These are phyloP conservation scores for Picea glauca DNA, from an alignment of 75 land plant genomes.

Conservation along the genomic window DNA sequence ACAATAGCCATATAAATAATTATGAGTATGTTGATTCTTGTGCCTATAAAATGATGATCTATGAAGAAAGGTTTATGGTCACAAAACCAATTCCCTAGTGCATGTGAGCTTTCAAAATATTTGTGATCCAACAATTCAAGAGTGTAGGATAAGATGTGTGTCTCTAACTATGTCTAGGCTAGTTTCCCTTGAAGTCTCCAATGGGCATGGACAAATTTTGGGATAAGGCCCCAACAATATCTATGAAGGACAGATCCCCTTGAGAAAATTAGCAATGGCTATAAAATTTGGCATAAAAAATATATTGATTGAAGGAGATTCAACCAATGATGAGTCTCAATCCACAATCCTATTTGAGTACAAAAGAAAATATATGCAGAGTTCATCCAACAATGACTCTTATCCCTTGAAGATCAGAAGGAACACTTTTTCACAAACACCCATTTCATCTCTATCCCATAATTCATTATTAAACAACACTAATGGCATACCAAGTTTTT, in stretches of 20 bases:
- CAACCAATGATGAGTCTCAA: neutral
- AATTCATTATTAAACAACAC: neutral
- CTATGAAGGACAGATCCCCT: too few species aligned
- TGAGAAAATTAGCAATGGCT: too few species aligned
- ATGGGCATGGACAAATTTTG: too few species aligned
- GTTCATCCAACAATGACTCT: neutral
- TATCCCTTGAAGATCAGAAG: neutral
- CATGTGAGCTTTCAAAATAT: neutral
- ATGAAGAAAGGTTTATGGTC: neutral
- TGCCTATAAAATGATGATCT: neutral
- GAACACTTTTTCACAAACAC: neutral
- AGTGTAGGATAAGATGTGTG: neutral
- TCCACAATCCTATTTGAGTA: slow-evolving; percentile 16
- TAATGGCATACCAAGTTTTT: slow-evolving; percentile 11
- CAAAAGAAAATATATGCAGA: slow-evolving; percentile 10
- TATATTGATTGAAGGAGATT: neutral
- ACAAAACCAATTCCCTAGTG: neutral
- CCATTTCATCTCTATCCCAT: slow-evolving; percentile 5
- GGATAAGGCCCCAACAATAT: too few species aligned
- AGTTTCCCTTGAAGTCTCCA: too few species aligned
- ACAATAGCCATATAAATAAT: slow-evolving; percentile 1
- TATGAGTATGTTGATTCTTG: slow-evolving; percentile 3
- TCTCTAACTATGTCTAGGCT: neutral
- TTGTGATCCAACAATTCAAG: neutral
- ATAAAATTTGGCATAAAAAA: too few species aligned